Conservation (phyloP, 169 alveolate genomes). For the Eimeria zaria region DNA sequence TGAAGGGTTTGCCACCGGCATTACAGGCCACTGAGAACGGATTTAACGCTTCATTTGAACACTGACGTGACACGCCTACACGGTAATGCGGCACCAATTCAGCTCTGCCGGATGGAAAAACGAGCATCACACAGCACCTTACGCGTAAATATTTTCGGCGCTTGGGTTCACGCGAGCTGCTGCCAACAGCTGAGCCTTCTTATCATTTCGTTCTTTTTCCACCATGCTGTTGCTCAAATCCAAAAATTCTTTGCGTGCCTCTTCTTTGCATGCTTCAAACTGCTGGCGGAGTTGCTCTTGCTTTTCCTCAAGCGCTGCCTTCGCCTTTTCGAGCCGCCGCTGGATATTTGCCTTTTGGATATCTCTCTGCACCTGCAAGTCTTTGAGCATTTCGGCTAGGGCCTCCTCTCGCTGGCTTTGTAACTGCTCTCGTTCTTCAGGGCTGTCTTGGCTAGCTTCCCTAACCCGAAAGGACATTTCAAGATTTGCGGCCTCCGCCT, state of each 20-base stretch:
- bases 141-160: constrained; percentile 54
- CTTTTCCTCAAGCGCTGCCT: constrained; percentile 25
- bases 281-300: constrained; percentile 51
- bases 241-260: constrained; percentile 26
- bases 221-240: constrained; percentile 29
- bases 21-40: background rate
- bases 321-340: constrained; percentile 53
- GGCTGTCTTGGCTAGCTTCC: constrained; percentile 61
- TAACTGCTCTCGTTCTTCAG: constrained; percentile 34
- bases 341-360: constrained; percentile 35
- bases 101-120: background rate
- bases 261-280: constrained; percentile 57
- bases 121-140: background rate
- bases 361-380: constrained; percentile 56
- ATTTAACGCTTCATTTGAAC: background rate
- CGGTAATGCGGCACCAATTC: background rate
- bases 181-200: constrained; percentile 47
- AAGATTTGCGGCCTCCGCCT: constrained; percentile 55
- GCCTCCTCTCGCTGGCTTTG: constrained; percentile 40
- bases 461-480: constrained; percentile 64
- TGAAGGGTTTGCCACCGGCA: background rate
- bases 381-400: constrained; percentile 58
- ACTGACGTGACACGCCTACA: background rate
- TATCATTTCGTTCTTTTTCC: constrained; percentile 35
- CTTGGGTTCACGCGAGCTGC: constrained; percentile 68